These are phyloP conservation scores for Globisporangium yorkense DNA, from an alignment of 352 stramenopile genomes.

Conservation along the genomic window DNA sequence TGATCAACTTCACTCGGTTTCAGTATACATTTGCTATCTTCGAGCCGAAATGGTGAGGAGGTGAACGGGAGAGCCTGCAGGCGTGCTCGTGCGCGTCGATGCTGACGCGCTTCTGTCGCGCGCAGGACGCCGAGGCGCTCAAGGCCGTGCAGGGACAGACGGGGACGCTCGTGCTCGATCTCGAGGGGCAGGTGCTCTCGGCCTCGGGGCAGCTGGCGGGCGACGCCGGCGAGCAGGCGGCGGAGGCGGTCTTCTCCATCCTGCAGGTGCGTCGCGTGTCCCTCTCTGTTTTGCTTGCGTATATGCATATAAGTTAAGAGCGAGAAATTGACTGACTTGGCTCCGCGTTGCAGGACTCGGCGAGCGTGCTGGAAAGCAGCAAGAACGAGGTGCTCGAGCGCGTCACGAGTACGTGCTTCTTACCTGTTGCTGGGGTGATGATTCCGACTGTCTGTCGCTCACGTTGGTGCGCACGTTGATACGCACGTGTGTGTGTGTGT, in stretches of 20 bases:
- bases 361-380: slow-evolving; percentile 38
- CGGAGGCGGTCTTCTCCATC: slow-evolving; percentile 61
- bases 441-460: neutral
- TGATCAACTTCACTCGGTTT: no score
- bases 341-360: slow-evolving; percentile 29
- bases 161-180: slow-evolving; percentile 58
- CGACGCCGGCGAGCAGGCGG: slow-evolving; percentile 38
- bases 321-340: no score
- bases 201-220: slow-evolving; percentile 54
- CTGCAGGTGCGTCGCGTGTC: slow-evolving; percentile 25
- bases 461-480: neutral
- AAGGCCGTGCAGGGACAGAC: slow-evolving; percentile 43
- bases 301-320: neutral
- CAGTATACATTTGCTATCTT: no score
- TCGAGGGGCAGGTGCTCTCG: slow-evolving; percentile 52
- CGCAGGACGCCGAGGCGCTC: slow-evolving; percentile 47
- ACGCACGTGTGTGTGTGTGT: neutral
- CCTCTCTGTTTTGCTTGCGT: neutral
- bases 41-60: no score
- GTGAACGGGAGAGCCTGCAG: no score
- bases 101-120: neutral
- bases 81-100: no score
- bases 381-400: slow-evolving; percentile 60
- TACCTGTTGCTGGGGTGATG: neutral
- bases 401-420: slow-evolving; percentile 39